phyloP scores from a whole-genome alignment of 1,139 yeast genomes.

The Candida tunisiensis region DNA sequence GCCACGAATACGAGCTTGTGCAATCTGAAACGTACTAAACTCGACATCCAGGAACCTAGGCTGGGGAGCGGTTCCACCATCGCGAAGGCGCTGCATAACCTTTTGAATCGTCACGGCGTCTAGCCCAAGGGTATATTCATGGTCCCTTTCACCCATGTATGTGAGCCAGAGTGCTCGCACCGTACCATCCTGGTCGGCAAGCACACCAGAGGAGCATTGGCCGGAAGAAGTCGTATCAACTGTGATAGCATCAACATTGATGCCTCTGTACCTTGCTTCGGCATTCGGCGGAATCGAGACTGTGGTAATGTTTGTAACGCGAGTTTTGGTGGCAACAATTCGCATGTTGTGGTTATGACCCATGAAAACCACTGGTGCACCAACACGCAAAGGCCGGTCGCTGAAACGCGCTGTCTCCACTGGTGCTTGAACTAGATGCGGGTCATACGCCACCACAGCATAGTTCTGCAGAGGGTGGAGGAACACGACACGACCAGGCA shows the following conservation, averaged over 20 bases:
- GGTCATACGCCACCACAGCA: constrained; percentile 74
- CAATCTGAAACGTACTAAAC: constrained; percentile 47
- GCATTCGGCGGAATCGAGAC: constrained; percentile 57
- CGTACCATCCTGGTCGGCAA: constrained; percentile 65
- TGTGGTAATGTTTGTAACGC: constrained; percentile 60
- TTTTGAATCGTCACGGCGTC: constrained; percentile 47
- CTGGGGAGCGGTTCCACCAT: constrained; percentile 32
- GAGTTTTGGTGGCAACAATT: constrained; percentile 58
- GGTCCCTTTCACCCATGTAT: constrained; percentile 59
- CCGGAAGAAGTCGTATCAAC: constrained; percentile 58
- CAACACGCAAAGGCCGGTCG: constrained; percentile 44
- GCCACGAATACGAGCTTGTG: constrained; percentile 71
- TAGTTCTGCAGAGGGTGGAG: constrained; percentile 82
- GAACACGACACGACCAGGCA: constrained; percentile 69
- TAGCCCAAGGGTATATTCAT: constrained; percentile 63
- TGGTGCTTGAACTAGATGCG: constrained; percentile 46
- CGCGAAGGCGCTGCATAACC: constrained; percentile 38
- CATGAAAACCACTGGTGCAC: constrained; percentile 57
- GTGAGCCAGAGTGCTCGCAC: constrained; percentile 76
- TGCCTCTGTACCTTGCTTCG: constrained; percentile 60
- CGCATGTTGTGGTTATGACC: constrained; percentile 65
- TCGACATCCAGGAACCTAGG: constrained; percentile 66
- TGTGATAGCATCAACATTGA: constrained; percentile 62
- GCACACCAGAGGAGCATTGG: constrained; percentile 67
- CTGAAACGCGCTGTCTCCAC: constrained; percentile 50